These are phyloP conservation scores for Chytriomyces confervae DNA, from an alignment of 192 early-diverging fungal genomes.

Conservation along the genomic window DNA sequence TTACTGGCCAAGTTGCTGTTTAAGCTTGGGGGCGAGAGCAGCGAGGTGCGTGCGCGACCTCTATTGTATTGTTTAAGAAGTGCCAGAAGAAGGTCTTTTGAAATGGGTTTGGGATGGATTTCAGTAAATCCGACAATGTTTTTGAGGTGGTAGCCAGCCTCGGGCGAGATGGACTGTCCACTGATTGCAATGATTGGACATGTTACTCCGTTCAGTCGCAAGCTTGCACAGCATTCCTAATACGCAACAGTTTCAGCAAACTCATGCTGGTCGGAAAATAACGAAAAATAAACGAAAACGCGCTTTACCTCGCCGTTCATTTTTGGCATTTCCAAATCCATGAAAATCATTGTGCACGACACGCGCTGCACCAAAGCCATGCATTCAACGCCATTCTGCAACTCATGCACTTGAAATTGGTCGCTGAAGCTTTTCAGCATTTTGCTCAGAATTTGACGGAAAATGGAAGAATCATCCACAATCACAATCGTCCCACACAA, in stretches of 20 bases:
- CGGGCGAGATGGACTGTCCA: slow-evolving; percentile 23
- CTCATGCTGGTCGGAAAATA: neutral
- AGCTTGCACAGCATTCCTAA: slow-evolving; percentile 30
- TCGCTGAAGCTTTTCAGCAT: neutral
- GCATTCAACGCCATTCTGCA: slow-evolving; percentile 30
- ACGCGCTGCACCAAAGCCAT: slow-evolving; percentile 22
- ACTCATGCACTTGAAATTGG: slow-evolving; percentile 26
- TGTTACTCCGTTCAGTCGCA: slow-evolving; percentile 4
- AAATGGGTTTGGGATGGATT: slow-evolving; percentile 32
- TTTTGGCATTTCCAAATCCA: slow-evolving; percentile 49
- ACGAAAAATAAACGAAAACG: slow-evolving; percentile 18
- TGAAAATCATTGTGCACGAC: slow-evolving; percentile 37
- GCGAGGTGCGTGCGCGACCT: neutral
- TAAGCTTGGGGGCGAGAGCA: no score
- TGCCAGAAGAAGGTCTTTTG: slow-evolving; percentile 22
- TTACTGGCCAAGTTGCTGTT: no score
- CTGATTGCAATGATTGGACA: slow-evolving; percentile 38
- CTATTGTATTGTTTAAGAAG: slow-evolving; percentile 15
- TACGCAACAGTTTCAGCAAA: neutral
- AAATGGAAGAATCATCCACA: slow-evolving; percentile 43
- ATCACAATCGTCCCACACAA: slow-evolving; percentile 22
- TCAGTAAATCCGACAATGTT: slow-evolving; percentile 27
- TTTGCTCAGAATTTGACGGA: slow-evolving; percentile 26
- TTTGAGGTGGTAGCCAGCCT: neutral
- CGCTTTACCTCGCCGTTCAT: slow-evolving; percentile 41